A percentile compares a stretch with the other conserved stretches of the same genome.
Evolutionary conservation across 345 rosid genomes (phyloP).

Genomic region (Heritiera littoralis): DNA sequence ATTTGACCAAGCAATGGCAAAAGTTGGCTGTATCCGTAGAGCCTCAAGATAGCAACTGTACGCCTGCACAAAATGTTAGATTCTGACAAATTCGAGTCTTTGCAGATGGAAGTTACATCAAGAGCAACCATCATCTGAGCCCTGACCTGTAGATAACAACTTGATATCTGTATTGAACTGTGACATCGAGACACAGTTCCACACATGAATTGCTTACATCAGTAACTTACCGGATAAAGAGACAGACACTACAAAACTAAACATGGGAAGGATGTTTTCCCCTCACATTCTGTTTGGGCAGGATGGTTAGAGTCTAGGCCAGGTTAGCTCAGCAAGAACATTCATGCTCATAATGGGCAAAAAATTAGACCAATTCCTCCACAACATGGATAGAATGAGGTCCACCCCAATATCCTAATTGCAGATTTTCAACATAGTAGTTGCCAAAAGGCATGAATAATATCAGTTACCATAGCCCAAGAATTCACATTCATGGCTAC

Average conservation of each 20-base stretch:
- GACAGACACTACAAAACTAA: constrained; percentile 20
- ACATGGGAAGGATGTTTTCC: constrained; percentile 22
- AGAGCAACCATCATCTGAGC: constrained; percentile 83
- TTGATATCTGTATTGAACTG: constrained; percentile 69
- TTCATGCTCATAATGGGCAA: background rate
- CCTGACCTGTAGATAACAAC: constrained; percentile 66
- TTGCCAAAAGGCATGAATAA: constrained; percentile 13
- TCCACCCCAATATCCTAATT: constrained; percentile 4
- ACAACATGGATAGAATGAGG: background rate
- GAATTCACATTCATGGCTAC: constrained; percentile 9
- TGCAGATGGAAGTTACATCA: constrained; percentile 70
- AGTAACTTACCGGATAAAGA: constrained; percentile 57
- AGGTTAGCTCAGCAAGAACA: background rate
- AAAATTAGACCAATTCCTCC: background rate
- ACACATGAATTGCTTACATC: constrained; percentile 63
- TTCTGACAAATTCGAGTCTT: constrained; percentile 68
- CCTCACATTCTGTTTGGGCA: background rate
- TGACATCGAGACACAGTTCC: constrained; percentile 51
- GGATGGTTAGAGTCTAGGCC: background rate
- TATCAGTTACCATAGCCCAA: constrained; percentile 21
- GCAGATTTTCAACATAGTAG: background rate
- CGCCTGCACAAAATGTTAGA: constrained; percentile 93
- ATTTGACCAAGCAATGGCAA: constrained; percentile 99
- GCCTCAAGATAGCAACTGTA: constrained; percentile 95
- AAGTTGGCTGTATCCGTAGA: constrained; percentile 88